Base-by-base conservation (phyloP, 306 rosid genomes). In the Sesbania bispinosa region DNA sequence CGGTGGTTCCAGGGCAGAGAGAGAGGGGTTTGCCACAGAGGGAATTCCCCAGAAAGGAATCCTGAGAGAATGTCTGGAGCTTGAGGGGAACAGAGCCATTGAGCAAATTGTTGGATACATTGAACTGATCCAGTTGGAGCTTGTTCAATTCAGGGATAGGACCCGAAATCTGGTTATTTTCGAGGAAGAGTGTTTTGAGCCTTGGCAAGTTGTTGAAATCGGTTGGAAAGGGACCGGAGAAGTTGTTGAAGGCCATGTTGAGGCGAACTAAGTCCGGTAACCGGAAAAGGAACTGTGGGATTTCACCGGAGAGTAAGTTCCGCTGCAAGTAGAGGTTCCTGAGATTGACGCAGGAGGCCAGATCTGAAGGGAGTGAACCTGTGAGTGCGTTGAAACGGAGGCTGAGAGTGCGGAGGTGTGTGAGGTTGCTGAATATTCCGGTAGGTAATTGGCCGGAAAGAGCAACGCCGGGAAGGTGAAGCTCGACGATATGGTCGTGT, bases 261-360 rank as follows among this genome's bases (percentile, higher is more conserved):
- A 88, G 82, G 5, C 89, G 88, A 32, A 88, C 88, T 48, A 88
- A 30, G 68, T 67, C 83, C 0, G 41, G 68, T 0, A 88, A 75
- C 6, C 14, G 14, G 50, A 83, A 79, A 6, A 88, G 9, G 8
- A 85, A 81, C 0, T 6, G 36, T 0, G 93, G 93, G 71, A 88
- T 78, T 15, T 62, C 58, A 0, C 89, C 88, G 36, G 83, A 61
- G 15, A 88, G 55, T 1, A 69, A 11, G 69, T 88, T 88, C 0
- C 84, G 83, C 68, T 88, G 93, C 38, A 88, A 36, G 69, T 88
- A 88, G 2, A 88, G 85, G 77, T 85, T 88, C 1, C 89, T 82
- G 13, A 88, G 88, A 77, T 68, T 68, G 39, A 66, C 38, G 15
- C 88, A 85, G 3, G 83, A 69, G 20, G 79, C 83, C 36, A 88